A percentile compares a stretch with the other conserved stretches of the same genome.
Conservation (phyloP, 257 asterid genomes). For the Nicotiana otophora region DNA sequence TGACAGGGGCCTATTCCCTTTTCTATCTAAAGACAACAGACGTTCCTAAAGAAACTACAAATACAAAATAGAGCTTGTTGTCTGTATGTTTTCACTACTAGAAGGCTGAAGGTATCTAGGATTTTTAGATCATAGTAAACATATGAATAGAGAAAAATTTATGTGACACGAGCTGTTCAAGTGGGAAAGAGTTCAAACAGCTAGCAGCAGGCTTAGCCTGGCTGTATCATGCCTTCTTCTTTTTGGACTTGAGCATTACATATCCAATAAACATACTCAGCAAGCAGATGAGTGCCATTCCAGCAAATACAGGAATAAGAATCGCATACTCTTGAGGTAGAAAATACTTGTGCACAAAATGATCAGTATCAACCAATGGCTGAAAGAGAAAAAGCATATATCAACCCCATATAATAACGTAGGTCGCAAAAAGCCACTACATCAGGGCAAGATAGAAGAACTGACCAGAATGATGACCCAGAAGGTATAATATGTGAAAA, state of each 20-base stretch:
- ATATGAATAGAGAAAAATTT: neutral
- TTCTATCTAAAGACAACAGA: neutral
- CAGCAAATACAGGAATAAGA: slow-evolving; percentile 59
- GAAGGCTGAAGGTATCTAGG: neutral
- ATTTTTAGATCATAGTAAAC: neutral
- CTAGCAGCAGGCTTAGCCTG: neutral
- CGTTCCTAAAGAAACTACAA: neutral
- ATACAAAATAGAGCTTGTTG: neutral
- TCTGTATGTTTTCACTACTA: neutral
- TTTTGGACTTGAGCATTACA: slow-evolving; percentile 74
- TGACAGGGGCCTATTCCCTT: neutral
- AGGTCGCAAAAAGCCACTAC: neutral
- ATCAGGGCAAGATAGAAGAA: neutral
- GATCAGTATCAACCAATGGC: slow-evolving; percentile 89
- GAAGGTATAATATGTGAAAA: slow-evolving; percentile 85
- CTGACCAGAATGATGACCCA: slow-evolving; percentile 93
- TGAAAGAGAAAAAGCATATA: slow-evolving; percentile 23
- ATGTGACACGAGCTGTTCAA: neutral
- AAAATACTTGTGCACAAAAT: slow-evolving; percentile 90
- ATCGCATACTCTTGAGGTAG: slow-evolving; percentile 82
- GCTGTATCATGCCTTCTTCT: slow-evolving; percentile 54
- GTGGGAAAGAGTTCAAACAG: neutral
- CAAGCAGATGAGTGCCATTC: slow-evolving; percentile 58
- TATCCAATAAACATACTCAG: slow-evolving; percentile 66
- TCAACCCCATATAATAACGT: neutral